phyloP scores from a whole-genome alignment of 2,329 filamentous ascomycete species.

The Alternaria brassicicola region DNA sequence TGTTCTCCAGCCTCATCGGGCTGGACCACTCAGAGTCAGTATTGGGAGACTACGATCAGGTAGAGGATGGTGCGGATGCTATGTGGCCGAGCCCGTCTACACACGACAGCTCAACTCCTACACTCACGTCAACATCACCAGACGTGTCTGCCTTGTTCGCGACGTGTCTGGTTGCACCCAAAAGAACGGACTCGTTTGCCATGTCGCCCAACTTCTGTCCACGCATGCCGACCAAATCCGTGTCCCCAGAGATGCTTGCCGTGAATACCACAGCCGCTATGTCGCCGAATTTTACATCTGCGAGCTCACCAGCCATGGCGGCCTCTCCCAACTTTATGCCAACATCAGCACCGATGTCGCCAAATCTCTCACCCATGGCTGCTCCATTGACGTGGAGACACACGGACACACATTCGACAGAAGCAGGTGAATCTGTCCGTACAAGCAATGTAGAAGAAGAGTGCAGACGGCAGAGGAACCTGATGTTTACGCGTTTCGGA shows the following conservation, averaged over 20 bases:
- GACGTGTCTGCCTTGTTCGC: constrained; percentile 26
- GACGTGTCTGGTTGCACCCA: constrained; percentile 5
- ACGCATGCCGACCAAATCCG: neutral
- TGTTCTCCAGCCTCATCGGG: constrained; percentile 29
- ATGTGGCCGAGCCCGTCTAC: constrained; percentile 28
- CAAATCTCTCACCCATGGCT: constrained; percentile 1
- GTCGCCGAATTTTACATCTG: constrained; percentile 13
- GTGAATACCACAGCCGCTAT: neutral
- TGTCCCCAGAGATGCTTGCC: constrained; percentile 7
- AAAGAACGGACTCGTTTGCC: constrained; percentile 24
- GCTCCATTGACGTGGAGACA: neutral
- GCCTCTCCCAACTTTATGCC: neutral
- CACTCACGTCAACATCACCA: constrained; percentile 21
- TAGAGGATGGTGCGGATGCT: constrained; percentile 29
- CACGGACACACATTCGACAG: neutral
- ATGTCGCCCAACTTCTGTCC: constrained; percentile 23
- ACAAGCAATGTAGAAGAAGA: constrained; percentile 8
- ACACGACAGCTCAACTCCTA: neutral
- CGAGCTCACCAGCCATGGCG: neutral
- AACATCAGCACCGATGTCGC: neutral
- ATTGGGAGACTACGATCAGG: constrained; percentile 33
- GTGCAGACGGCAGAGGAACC: constrained; percentile 21
- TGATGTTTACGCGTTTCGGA: constrained; percentile 29
- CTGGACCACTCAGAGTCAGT: constrained; percentile 31
- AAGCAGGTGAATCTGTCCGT: neutral